Conservation (phyloP, 331 rosid genomes). For the Erythrophleum ivorense region DNA sequence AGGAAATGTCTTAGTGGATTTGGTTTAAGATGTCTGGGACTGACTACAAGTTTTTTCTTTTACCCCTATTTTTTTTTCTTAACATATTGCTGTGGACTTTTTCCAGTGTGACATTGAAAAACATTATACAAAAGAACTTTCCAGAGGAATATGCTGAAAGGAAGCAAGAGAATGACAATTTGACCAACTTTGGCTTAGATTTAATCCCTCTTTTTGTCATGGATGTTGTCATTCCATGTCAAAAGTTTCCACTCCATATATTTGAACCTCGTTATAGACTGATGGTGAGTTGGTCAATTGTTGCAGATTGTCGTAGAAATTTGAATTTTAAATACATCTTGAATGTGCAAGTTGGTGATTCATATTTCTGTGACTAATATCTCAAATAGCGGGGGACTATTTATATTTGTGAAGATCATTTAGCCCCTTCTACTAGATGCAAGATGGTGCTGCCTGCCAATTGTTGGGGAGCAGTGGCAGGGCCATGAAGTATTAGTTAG, state of each 20-base stretch:
- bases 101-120: slow-evolving; percentile 87
- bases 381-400: neutral
- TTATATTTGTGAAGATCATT: neutral
- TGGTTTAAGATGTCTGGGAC: slow-evolving; percentile 32
- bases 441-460: neutral
- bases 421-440: neutral
- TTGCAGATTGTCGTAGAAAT: slow-evolving; percentile 21
- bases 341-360: neutral
- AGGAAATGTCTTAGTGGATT: slow-evolving; percentile 24
- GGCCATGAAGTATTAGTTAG: neutral
- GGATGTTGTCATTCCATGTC: slow-evolving; percentile 97
- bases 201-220: slow-evolving; percentile 97
- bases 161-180: slow-evolving; percentile 73
- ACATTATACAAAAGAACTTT: slow-evolving; percentile 88
- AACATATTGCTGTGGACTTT: slow-evolving; percentile 45
- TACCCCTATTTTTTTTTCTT: neutral
- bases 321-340: slow-evolving; percentile 8
- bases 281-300: slow-evolving; percentile 71
- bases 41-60: neutral
- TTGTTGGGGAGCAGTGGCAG: neutral
- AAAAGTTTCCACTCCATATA: slow-evolving; percentile 89
- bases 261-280: slow-evolving; percentile 99
- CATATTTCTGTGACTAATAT: neutral
- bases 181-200: slow-evolving; percentile 75
- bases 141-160: slow-evolving; percentile 96